Evolutionary conservation across 176 grass and related monocot genomes (phyloP).

Genomic region (Elymus sibiricus): DNA sequence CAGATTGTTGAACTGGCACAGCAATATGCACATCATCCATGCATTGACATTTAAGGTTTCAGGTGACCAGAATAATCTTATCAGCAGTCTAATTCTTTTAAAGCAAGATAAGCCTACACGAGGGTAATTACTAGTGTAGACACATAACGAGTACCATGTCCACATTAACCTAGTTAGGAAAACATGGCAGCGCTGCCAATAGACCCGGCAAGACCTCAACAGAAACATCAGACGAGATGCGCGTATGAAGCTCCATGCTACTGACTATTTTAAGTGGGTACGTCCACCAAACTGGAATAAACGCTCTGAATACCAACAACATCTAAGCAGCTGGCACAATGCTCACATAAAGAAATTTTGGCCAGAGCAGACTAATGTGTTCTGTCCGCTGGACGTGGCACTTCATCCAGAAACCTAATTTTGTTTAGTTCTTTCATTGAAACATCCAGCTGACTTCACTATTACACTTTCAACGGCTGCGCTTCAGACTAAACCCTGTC

Average conservation of each 20-base stretch:
- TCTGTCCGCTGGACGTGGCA: no score
- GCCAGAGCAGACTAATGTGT: no score
- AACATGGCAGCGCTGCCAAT: no score
- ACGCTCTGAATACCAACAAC: no score
- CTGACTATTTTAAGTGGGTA: no score
- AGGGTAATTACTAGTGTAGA: neutral
- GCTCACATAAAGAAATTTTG: no score
- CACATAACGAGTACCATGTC: constrained; percentile 1
- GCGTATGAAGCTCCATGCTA: no score
- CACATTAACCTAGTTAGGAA: neutral
- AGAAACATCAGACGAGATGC: no score
- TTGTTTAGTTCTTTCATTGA: neutral
- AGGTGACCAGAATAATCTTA: neutral
- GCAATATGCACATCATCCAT: neutral
- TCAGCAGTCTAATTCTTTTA: neutral
- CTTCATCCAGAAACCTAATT: neutral
- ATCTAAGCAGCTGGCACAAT: no score
- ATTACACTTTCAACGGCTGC: neutral
- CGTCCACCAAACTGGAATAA: no score
- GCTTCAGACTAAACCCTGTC: neutral
- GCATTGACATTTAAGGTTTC: constrained; percentile 1
- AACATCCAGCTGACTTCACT: neutral
- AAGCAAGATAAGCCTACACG: neutral
- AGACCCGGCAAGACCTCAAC: no score
- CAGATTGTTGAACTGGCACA: constrained; percentile 9